Percentiles rank a stretch among this genome's conserved stretches.
phyloP scores from a whole-genome alignment of 192 early-diverging fungal species.

The Coemansia sp. region DNA sequence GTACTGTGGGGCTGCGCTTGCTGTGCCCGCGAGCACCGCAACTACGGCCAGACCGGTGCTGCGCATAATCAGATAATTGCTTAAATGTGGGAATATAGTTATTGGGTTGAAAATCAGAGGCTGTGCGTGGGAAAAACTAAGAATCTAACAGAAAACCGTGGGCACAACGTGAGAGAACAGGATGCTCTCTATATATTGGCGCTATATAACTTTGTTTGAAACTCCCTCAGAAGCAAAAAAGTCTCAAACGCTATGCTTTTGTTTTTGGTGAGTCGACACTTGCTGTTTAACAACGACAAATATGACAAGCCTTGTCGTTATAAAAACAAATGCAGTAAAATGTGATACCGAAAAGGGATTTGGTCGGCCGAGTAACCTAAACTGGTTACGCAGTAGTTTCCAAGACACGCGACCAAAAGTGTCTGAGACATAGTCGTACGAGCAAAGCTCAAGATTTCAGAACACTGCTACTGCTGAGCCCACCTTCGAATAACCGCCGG shows the following conservation, averaged over 20 bases:
- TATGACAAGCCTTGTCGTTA: background rate
- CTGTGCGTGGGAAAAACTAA: background rate
- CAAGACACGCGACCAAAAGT: background rate
- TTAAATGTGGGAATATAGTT: slow-evolving; percentile 1
- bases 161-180: background rate
- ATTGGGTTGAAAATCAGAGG: background rate
- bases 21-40: slow-evolving; percentile 2
- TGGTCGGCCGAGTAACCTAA: background rate
- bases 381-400: background rate
- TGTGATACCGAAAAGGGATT: background rate
- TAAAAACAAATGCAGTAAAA: slow-evolving; percentile 3
- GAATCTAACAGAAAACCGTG: background rate
- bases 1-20: slow-evolving; percentile 24
- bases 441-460: background rate
- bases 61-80: slow-evolving; percentile 4
- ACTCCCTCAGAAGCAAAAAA: background rate
- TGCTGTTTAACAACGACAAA: background rate
- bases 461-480: slow-evolving; percentile 50
- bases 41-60: background rate
- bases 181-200: background rate
- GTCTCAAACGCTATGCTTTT: background rate
- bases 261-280: background rate
- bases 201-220: background rate
- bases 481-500: slow-evolving; percentile 65
- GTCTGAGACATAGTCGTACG: background rate